phyloP scores from a whole-genome alignment of 2,329 filamentous ascomycete species.

The Magnaporthiopsis rhizophila region DNA sequence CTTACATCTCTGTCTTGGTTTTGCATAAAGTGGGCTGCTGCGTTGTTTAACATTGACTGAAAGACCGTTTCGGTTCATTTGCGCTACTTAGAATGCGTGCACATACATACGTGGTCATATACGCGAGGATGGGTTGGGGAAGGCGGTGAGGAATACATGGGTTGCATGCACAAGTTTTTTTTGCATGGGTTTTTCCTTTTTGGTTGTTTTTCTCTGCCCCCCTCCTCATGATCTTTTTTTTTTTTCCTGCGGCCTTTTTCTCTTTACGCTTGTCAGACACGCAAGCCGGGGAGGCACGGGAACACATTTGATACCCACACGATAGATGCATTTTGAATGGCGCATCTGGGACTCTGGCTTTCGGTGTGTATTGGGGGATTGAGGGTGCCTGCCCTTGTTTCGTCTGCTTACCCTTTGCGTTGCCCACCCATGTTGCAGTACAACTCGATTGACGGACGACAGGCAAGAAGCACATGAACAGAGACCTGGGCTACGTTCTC shows the following conservation, averaged over 20 bases:
- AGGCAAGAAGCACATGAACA: background rate
- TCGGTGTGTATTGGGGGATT: background rate
- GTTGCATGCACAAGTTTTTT: background rate
- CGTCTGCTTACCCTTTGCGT: background rate
- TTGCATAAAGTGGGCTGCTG: background rate
- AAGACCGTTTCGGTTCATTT: background rate
- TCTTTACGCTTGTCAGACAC: background rate
- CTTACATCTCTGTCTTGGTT: background rate
- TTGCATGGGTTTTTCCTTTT: background rate
- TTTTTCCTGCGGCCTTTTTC: background rate
- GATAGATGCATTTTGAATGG: constrained; percentile 5
- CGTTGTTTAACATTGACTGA: background rate
- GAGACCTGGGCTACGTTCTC: background rate
- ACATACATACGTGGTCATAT: background rate
- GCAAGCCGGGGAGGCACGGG: background rate
- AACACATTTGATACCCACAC: constrained; percentile 7
- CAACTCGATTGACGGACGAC: background rate
- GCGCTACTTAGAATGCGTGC: background rate
- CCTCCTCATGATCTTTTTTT: background rate
- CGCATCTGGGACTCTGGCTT: background rate
- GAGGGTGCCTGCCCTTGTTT: background rate
- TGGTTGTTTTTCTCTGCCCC: background rate
- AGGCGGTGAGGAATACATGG: background rate
- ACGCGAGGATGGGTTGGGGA: background rate
- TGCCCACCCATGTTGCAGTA: background rate